Evolutionary conservation across 2,329 filamentous ascomycete species (phyloP).

Genomic region (Alternaria gaisen): DNA sequence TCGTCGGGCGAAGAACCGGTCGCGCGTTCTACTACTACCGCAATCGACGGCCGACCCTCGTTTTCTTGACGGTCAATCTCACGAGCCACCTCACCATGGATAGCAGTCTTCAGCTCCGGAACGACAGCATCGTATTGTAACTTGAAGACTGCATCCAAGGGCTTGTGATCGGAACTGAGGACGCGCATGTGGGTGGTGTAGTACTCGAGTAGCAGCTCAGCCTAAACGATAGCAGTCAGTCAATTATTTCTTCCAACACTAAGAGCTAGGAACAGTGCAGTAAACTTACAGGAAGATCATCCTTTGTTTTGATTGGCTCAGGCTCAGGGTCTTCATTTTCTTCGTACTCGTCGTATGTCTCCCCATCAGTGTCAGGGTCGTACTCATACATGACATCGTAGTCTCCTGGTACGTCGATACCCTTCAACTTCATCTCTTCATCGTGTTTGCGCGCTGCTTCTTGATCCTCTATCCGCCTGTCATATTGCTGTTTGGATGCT

Average conservation of each 20-base stretch:
- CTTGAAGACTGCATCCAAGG: slow-evolving; percentile 81
- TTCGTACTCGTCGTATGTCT: slow-evolving; percentile 49
- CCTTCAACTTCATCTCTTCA: slow-evolving; percentile 83
- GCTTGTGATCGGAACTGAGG: slow-evolving; percentile 94
- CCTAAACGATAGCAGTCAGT: slow-evolving; percentile 30
- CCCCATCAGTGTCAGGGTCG: slow-evolving; percentile 79
- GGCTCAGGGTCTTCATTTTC: slow-evolving; percentile 53
- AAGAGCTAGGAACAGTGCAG: neutral
- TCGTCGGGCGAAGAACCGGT: slow-evolving; percentile 37
- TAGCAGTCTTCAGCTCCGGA: slow-evolving; percentile 80
- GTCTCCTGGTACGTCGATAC: slow-evolving; percentile 75
- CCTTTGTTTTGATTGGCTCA: slow-evolving; percentile 65
- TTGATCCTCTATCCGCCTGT: slow-evolving; percentile 69
- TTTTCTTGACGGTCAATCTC: slow-evolving; percentile 93
- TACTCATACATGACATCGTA: slow-evolving; percentile 93
- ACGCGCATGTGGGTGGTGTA: slow-evolving; percentile 92
- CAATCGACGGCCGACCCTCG: slow-evolving; percentile 82
- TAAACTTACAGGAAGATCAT: slow-evolving; percentile 58
- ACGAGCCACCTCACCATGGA: slow-evolving; percentile 86
- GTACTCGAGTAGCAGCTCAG: slow-evolving; percentile 65
- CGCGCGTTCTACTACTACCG: slow-evolving; percentile 76
- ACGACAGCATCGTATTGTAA: slow-evolving; percentile 88
- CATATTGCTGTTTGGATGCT: slow-evolving; percentile 72
- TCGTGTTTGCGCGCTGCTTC: slow-evolving; percentile 75
- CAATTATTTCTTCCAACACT: neutral